These are phyloP conservation scores for Digitaria exilis DNA, from an alignment of 202 grass and related monocot genomes.

Conservation along the genomic window DNA sequence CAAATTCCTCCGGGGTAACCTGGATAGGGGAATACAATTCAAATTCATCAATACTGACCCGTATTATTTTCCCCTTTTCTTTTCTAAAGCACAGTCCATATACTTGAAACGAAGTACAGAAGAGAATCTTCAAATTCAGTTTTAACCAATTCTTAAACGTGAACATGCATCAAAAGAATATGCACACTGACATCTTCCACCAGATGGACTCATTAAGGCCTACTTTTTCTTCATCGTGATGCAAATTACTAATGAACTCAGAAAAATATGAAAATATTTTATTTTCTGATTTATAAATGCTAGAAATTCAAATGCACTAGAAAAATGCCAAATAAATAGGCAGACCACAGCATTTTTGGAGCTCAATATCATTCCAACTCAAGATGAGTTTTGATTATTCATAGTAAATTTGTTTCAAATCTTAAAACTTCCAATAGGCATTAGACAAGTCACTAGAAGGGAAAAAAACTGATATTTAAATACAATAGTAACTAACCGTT, in stretches of 20 bases:
- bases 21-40: slow-evolving; percentile 48
- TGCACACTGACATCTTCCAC: slow-evolving; percentile 15
- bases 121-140: neutral
- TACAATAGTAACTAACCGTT: neutral
- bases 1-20: slow-evolving; percentile 95
- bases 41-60: slow-evolving; percentile 22
- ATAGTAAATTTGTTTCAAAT: neutral
- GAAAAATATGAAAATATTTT: neutral
- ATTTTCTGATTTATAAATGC: slow-evolving; percentile 3
- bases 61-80: neutral
- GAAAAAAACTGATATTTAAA: neutral
- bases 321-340: neutral
- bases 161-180: neutral
- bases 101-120: slow-evolving; percentile 2
- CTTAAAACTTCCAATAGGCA: neutral
- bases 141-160: neutral
- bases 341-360: neutral
- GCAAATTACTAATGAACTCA: neutral
- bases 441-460: neutral
- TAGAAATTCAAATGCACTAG: neutral
- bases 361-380: neutral
- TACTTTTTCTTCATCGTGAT: slow-evolving; percentile 25
- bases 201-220: slow-evolving; percentile 19
- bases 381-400: neutral
- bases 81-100: neutral